Conservation (phyloP, 2,329 filamentous ascomycete genomes). For the Alternaria brassicicola region DNA sequence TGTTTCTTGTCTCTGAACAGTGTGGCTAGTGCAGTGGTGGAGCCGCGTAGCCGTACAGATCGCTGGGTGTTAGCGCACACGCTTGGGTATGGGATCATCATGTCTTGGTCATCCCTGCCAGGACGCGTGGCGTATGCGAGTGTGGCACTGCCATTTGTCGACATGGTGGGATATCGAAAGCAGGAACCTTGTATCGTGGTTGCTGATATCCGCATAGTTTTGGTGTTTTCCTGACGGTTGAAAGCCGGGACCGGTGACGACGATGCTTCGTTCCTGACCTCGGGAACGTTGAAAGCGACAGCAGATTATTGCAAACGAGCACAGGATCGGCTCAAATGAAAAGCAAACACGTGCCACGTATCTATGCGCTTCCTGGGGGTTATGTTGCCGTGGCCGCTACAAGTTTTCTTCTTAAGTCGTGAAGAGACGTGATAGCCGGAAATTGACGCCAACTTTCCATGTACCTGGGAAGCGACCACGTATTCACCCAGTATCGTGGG, state of each 20-base stretch:
- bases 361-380: not conserved
- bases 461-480: slow-evolving; percentile 6
- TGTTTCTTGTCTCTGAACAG: not conserved
- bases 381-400: not conserved
- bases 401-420: not conserved
- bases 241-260: not conserved
- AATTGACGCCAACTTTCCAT: not conserved
- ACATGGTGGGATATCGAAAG: not conserved
- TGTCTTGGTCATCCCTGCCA: not conserved
- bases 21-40: slow-evolving; percentile 11
- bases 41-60: slow-evolving; percentile 12
- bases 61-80: slow-evolving; percentile 5
- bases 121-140: slow-evolving; percentile 7
- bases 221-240: not conserved
- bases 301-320: not conserved
- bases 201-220: slow-evolving; percentile 1
- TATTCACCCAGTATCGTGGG: slow-evolving; percentile 10
- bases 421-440: not conserved
- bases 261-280: not conserved
- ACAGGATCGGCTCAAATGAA: not conserved
- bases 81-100: slow-evolving; percentile 4
- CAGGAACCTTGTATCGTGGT: not conserved
- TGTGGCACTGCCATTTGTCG: slow-evolving; percentile 7
- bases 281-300: not conserved
- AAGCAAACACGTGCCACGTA: not conserved